Conservation (phyloP, 176 grass and related monocot genomes). For the Rhynchospora pubera region DNA sequence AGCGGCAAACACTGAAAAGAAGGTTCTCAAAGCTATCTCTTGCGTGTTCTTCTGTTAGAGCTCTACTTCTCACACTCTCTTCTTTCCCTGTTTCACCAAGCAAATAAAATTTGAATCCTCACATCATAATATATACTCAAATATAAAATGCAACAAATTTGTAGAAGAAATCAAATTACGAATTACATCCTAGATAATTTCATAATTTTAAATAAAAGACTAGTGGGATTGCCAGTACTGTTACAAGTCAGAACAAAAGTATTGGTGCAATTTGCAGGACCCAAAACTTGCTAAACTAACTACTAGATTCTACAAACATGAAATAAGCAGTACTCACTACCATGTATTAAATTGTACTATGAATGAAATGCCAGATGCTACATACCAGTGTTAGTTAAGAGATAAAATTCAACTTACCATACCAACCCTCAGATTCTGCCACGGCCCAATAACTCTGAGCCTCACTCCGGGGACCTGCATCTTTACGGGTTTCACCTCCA, state of each 20-base stretch:
- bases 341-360: background rate
- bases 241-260: background rate
- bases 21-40: conserved; percentile 98
- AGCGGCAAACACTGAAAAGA: conserved; percentile 87
- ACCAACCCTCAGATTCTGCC: conserved; percentile 77
- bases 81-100: conserved; percentile 43
- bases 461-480: conserved; percentile 78
- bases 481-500: conserved; percentile 76
- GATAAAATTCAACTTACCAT: conserved; percentile 34
- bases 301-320: background rate
- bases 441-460: conserved; percentile 93
- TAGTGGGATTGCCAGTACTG: background rate
- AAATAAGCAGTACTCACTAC: background rate
- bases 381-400: background rate
- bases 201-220: background rate
- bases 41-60: conserved; percentile 90
- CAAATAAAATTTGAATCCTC: conserved; percentile 3
- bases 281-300: background rate
- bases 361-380: background rate
- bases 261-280: background rate
- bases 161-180: conserved; percentile 5
- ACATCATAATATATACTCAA: background rate
- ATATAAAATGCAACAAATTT: background rate
- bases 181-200: background rate
- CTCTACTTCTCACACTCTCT: conserved; percentile 60